Conservation (phyloP, 83 land plant species). For the Picea abies region DNA sequence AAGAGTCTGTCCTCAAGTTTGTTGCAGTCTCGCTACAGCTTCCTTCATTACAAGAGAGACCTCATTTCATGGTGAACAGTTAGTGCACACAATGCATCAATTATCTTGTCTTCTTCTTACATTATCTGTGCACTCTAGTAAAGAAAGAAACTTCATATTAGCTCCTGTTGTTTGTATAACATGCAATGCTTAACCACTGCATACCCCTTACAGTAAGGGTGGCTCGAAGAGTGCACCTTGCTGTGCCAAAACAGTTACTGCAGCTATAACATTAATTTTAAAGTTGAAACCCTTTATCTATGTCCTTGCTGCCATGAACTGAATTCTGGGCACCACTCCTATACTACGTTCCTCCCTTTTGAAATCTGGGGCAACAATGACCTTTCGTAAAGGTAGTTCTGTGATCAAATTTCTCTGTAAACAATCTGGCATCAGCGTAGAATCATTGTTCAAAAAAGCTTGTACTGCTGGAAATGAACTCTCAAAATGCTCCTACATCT, state of each 20-base stretch:
- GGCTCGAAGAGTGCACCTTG: background rate
- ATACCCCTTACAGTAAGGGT: background rate
- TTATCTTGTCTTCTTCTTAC: constrained; percentile 26
- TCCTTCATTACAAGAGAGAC: constrained; percentile 27
- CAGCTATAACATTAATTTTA: constrained; percentile 35
- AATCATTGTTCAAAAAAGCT: no score
- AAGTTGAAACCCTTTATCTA: constrained; percentile 25
- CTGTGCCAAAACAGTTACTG: constrained; percentile 38
- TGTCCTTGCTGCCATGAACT: no score
- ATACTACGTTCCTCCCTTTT: no score
- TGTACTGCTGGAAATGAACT: no score
- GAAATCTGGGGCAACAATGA: no score
- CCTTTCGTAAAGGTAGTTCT: no score
- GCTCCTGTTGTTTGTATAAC: constrained; percentile 28
- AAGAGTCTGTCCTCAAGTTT: no score
- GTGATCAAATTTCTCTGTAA: no score
- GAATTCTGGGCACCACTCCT: no score
- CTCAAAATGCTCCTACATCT: no score
- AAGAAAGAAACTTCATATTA: constrained; percentile 26
- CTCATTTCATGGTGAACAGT: constrained; percentile 35
- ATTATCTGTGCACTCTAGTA: constrained; percentile 10
- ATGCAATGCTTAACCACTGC: constrained; percentile 34
- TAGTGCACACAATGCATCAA: constrained; percentile 40
- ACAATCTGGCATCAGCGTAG: no score
- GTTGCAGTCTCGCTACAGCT: no score